These are phyloP conservation scores for Talaromyces sp. DNA, from an alignment of 2,329 filamentous ascomycete genomes.

Conservation along the genomic window DNA sequence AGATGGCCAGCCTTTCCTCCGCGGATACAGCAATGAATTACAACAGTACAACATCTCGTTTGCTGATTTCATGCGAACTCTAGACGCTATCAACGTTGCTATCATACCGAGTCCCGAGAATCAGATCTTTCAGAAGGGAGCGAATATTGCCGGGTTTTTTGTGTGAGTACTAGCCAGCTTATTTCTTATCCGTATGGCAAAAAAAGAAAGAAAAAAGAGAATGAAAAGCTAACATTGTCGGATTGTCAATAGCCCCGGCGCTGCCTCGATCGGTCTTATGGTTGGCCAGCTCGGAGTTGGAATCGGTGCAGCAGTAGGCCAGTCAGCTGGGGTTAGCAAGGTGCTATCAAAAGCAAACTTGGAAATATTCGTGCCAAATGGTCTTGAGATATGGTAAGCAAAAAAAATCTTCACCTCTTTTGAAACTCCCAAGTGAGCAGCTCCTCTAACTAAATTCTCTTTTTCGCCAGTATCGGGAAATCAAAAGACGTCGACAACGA, in stretches of 20 bases:
- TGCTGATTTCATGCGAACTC: not conserved
- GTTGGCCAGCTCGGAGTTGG: slow-evolving; percentile 1
- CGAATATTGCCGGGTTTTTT: slow-evolving; percentile 2
- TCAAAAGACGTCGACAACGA: slow-evolving; percentile 3
- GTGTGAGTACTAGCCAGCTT: not conserved
- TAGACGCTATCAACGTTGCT: not conserved
- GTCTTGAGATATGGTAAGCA: slow-evolving; percentile 1
- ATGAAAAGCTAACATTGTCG: not conserved
- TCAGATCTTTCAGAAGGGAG: slow-evolving; percentile 3
- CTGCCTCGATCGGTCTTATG: slow-evolving; percentile 1
- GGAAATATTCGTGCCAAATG: slow-evolving; percentile 2
- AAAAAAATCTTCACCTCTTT: too few relatives aligned
- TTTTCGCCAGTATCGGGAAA: not conserved
- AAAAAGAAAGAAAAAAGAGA: too few relatives aligned
- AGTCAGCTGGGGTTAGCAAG: not conserved
- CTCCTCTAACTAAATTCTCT: not conserved
- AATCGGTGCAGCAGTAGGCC: slow-evolving; percentile 1
- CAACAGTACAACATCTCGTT: not conserved
- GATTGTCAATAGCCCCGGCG: not conserved
- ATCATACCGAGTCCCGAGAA: slow-evolving; percentile 2
- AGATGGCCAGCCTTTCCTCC: slow-evolving; percentile 2
- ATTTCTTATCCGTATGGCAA: too few relatives aligned
- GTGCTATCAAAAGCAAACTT: not conserved
- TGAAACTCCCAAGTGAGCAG: not conserved
- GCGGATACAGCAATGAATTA: slow-evolving; percentile 1